Conservation (phyloP, 495 filamentous ascomycete species). For the Penicillium soppii region DNA sequence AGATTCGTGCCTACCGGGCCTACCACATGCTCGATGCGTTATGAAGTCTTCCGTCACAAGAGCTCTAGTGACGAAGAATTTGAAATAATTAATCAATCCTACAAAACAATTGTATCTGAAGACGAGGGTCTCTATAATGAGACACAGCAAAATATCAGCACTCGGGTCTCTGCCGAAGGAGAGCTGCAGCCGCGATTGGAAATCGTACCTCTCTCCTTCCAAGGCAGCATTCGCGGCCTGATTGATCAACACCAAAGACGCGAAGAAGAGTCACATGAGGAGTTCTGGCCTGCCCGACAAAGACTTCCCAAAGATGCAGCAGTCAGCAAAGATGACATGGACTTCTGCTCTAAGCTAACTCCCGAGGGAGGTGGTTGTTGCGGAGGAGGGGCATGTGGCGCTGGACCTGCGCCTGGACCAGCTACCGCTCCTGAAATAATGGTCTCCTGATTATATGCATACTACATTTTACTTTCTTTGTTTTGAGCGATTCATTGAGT, state of each 20-base stretch:
- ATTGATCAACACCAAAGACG: conserved; percentile 36
- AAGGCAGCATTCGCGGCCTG: conserved; percentile 39
- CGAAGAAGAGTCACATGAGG: conserved; percentile 37
- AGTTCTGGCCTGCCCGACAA: conserved; percentile 53
- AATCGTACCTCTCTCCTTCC: conserved; percentile 46
- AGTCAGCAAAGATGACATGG: conserved; percentile 35
- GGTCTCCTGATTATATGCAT: conserved; percentile 13
- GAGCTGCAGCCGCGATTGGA: conserved; percentile 46
- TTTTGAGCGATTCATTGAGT: too few species aligned
- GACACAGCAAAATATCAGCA: conserved; percentile 45
- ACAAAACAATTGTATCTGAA: conserved; percentile 46
- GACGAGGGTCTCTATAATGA: conserved; percentile 44
- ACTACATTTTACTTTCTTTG: conserved; percentile 2
- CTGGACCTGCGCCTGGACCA: not conserved
- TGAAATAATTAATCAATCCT: conserved; percentile 36
- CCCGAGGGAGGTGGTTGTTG: conserved; percentile 19
- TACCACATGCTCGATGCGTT: conserved; percentile 35
- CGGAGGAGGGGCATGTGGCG: conserved; percentile 21
- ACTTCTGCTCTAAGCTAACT: conserved; percentile 36
- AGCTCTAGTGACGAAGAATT: conserved; percentile 43
- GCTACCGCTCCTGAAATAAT: conserved; percentile 16
- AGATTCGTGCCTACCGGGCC: conserved; percentile 43
- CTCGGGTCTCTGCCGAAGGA: conserved; percentile 44
- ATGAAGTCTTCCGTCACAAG: conserved; percentile 52
- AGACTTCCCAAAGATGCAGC: conserved; percentile 25